Percentiles rank a stretch among this genome's conserved stretches.
These are phyloP conservation scores for Perilla frutescens DNA, from an alignment of 257 asterid genomes.

Conservation along the genomic window DNA sequence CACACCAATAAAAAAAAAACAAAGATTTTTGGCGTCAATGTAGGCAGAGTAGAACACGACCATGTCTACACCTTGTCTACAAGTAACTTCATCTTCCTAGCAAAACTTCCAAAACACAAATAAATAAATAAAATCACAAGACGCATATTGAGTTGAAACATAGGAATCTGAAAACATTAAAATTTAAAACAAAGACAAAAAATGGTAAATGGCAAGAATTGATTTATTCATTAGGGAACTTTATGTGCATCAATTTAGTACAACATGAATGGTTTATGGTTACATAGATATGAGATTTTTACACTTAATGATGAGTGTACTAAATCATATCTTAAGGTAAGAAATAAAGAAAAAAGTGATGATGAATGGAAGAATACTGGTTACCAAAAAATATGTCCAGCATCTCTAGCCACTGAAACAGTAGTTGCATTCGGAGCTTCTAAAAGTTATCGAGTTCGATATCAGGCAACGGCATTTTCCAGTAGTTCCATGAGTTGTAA, in stretches of 20 bases:
- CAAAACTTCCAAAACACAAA: too few relatives aligned
- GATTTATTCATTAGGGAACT: slow-evolving; percentile 31
- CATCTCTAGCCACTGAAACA: slow-evolving; percentile 40
- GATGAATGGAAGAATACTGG: slow-evolving; percentile 44
- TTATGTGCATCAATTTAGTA: slow-evolving; percentile 33
- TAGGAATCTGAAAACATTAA: background rate
- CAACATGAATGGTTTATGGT: slow-evolving; percentile 38
- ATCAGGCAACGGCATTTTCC: slow-evolving; percentile 84
- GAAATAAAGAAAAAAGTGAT: background rate
- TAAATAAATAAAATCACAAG: too few relatives aligned
- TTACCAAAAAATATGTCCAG: slow-evolving; percentile 41
- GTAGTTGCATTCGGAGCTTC: slow-evolving; percentile 23
- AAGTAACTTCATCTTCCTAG: too few relatives aligned
- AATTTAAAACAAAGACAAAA: background rate
- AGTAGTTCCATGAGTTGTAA: slow-evolving; percentile 89
- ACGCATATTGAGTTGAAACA: too few relatives aligned
- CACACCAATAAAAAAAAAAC: too few relatives aligned
- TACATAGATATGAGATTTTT: slow-evolving; percentile 38
- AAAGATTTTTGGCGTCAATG: too few relatives aligned
- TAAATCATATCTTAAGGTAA: slow-evolving; percentile 23
- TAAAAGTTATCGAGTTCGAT: slow-evolving; percentile 49
- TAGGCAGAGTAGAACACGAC: too few relatives aligned
- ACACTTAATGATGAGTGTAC: slow-evolving; percentile 26
- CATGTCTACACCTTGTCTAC: too few relatives aligned
- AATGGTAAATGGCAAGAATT: slow-evolving; percentile 16